These are phyloP conservation scores for Houttuynia cordata DNA, from an alignment of 164 flowering plant genomes.

Conservation along the genomic window DNA sequence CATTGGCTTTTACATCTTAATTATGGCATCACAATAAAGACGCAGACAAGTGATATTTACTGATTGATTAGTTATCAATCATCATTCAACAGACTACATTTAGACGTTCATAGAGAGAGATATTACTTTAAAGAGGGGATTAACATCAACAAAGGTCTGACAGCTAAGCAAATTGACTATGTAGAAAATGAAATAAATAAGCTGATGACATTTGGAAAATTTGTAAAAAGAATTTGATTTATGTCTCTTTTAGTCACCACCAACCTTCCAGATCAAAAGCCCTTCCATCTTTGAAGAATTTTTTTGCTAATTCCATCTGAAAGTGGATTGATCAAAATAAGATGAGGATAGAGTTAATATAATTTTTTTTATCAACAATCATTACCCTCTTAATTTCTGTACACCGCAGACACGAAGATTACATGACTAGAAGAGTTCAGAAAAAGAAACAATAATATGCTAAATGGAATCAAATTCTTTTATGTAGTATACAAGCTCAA, in stretches of 20 bases:
- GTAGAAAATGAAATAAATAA: neutral
- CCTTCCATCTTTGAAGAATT: slow-evolving; percentile 80
- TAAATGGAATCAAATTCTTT: too few species aligned
- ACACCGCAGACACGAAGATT: too few species aligned
- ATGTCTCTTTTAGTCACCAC: neutral
- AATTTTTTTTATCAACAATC: too few species aligned
- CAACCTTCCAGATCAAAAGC: slow-evolving; percentile 75
- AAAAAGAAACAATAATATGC: too few species aligned
- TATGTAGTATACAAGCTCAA: too few species aligned
- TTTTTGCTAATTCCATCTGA: slow-evolving; percentile 57
- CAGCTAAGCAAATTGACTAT: neutral
- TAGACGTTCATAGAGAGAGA: neutral
- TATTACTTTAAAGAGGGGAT: neutral
- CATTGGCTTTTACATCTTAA: too few species aligned
- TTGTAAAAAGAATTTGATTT: neutral
- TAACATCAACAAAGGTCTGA: neutral
- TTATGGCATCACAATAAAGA: neutral
- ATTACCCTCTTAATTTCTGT: too few species aligned
- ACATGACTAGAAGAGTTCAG: too few species aligned
- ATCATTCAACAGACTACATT: neutral
- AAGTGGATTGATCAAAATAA: slow-evolving; percentile 4
- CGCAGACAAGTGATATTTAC: too few species aligned
- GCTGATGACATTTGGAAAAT: neutral
- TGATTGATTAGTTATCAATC: too few species aligned
- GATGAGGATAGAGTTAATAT: too few species aligned